phyloP scores from a whole-genome alignment of 1,139 yeast genomes.

The Keqinozyma sinolaborantium region DNA sequence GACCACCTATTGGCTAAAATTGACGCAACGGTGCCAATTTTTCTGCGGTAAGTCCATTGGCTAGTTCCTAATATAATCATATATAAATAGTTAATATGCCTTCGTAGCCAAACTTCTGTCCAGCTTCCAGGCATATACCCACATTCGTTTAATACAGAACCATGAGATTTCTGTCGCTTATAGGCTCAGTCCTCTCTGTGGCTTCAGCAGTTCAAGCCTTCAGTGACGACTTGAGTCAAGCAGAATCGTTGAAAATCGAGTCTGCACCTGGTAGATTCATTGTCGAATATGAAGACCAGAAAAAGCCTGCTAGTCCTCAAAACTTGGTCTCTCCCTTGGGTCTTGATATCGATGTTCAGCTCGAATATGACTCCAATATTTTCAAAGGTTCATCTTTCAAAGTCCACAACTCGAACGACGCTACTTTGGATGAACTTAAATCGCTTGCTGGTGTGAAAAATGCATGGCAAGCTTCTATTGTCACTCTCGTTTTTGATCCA shows the following conservation, averaged over 20 bases:
- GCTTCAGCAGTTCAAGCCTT: not conserved
- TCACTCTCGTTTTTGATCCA: constrained; percentile 1
- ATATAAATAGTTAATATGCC: too few species aligned
- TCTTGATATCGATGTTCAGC: not conserved
- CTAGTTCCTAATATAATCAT: too few species aligned
- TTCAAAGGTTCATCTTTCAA: constrained; percentile 1
- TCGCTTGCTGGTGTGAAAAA: not conserved
- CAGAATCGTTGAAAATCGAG: not conserved
- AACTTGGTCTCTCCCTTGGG: not conserved
- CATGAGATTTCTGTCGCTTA: not conserved
- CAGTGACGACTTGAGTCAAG: not conserved
- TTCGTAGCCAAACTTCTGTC: too few species aligned
- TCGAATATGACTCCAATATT: not conserved
- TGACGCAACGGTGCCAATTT: too few species aligned
- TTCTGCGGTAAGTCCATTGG: too few species aligned
- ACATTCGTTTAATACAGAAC: too few species aligned
- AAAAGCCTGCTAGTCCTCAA: not conserved
- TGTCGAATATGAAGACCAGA: not conserved
- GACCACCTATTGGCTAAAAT: too few species aligned
- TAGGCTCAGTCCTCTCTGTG: not conserved
- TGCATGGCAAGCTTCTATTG: constrained; percentile 1
- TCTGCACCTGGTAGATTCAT: not conserved
- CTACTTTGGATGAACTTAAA: constrained; percentile 1
- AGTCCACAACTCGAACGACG: not conserved
- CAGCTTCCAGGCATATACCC: too few species aligned